Base-by-base conservation (phyloP, 169 alveolate genomes). In the Plasmodium gaboni region DNA sequence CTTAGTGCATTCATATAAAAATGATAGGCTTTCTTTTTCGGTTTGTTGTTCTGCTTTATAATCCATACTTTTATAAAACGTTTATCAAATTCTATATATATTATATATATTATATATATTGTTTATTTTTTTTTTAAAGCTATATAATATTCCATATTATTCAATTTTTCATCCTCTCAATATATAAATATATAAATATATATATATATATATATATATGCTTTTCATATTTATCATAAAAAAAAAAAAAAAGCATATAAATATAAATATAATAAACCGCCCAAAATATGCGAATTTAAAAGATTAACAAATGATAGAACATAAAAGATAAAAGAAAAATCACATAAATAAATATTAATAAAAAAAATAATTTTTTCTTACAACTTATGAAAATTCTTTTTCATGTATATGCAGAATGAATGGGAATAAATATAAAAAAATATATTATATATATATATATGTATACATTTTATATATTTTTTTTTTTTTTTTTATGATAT, bases 11-110 rank as follows among this genome's bases (percentile, higher is more conserved):
- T 76, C 89, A 59, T 76, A 76, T 57, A 76, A 65, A 2, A 76
- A 59, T 10, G 89, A 76, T 59, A 76, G 51, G 60, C 89, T 76
- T 57, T 76, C 89, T 68, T 64, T 76, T 64, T 76, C 89, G 13
- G 89, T 28, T 68, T 28, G 51, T 22, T 76, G 89, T 48, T 76
- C 89, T 46, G 78, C 51, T 50, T 64, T 63, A 55, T 76, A 76
- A 51, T 76, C 89, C 89, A 76, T 76, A 46, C 28, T 76, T 64
- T 19, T 32, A 19, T 51, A 64, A 12, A 13, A n/a, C 2, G 8
- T 12, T 59, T 19, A 12, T 59, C 12, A 9, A 15, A n/a, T 59
- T 13, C 13, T 59, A 8, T 15, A 59, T 13, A 8, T 59, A 3
- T 4, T 59, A 15, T 32, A 32, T 32, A 32, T 32, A 32, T 32